A percentile compares a stretch with the other conserved stretches of the same genome.
phyloP scores from a whole-genome alignment of 2,329 filamentous ascomycete species.

The Exophiala sideris region DNA sequence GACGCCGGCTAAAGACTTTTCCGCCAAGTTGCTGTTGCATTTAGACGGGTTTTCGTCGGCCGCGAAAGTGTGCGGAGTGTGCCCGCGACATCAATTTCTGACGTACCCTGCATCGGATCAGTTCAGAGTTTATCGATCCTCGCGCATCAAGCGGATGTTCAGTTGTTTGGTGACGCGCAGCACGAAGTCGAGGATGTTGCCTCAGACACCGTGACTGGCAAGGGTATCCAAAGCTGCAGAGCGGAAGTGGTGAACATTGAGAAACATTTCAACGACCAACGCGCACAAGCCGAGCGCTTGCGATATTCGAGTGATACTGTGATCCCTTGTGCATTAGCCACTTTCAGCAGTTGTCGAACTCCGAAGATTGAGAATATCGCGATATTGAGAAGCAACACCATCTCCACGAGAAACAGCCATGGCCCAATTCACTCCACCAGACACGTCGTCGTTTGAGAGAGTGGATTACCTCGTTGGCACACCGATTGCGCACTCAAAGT shows the following conservation, averaged over 20 bases:
- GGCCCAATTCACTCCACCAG: conserved; percentile 13
- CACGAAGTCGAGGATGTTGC: too few relatives aligned
- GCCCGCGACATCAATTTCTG: not conserved
- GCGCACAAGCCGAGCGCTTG: too few relatives aligned
- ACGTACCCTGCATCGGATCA: not conserved
- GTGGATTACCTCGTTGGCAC: conserved; percentile 57
- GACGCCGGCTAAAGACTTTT: not conserved
- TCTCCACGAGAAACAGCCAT: conserved; percentile 1
- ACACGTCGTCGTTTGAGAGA: conserved; percentile 40
- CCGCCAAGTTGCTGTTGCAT: not conserved
- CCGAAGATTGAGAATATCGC: not conserved
- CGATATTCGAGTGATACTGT: too few relatives aligned
- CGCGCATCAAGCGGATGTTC: not conserved
- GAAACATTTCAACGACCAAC: too few relatives aligned
- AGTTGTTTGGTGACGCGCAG: too few relatives aligned
- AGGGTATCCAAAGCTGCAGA: too few relatives aligned
- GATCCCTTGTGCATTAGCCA: too few relatives aligned
- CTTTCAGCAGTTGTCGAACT: not conserved
- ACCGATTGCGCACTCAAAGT: conserved; percentile 56
- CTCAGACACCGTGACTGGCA: too few relatives aligned
- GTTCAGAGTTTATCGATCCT: not conserved
- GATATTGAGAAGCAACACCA: not conserved
- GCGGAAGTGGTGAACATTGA: too few relatives aligned
- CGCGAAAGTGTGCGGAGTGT: not conserved
- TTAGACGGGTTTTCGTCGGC: not conserved